A percentile compares a stretch with the other conserved stretches of the same genome.
Evolutionary conservation across 148 eudicot species (phyloP).

Genomic region (Euryodendron excelsum): DNA sequence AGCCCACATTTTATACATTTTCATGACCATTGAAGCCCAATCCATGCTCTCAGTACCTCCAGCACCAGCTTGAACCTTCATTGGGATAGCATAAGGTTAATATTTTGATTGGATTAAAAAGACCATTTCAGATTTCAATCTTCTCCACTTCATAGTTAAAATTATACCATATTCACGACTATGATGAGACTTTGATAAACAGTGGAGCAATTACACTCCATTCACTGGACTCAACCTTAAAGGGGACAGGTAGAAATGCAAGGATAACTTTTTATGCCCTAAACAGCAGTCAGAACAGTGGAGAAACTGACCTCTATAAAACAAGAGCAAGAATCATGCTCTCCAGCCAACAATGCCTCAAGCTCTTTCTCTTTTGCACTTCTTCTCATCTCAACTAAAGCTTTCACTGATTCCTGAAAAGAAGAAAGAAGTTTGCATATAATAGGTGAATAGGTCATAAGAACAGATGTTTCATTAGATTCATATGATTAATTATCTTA

Average conservation of each 20-base stretch:
- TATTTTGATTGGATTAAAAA: neutral
- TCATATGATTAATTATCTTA: neutral
- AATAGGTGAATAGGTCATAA: neutral
- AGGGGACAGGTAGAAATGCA: neutral
- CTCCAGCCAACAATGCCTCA: slow-evolving; percentile 85
- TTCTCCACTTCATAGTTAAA: neutral
- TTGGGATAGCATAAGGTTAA: neutral
- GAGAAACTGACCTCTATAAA: slow-evolving; percentile 70
- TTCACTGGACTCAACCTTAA: neutral
- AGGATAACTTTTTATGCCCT: neutral
- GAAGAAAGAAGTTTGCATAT: slow-evolving; percentile 2
- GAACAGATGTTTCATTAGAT: neutral
- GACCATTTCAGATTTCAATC: neutral
- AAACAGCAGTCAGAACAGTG: neutral
- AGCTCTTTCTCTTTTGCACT: slow-evolving; percentile 84
- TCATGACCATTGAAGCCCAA: neutral
- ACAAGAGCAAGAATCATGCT: slow-evolving; percentile 89
- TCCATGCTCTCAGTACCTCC: slow-evolving; percentile 99
- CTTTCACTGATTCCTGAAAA: slow-evolving; percentile 73
- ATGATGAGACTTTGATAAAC: neutral
- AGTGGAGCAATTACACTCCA: neutral
- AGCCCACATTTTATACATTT: neutral
- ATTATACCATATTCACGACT: neutral
- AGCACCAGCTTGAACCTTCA: slow-evolving; percentile 97
- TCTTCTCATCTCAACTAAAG: slow-evolving; percentile 71